Base-by-base conservation (phyloP, 2,329 filamentous ascomycete species). In the Claviceps pusilla region DNA sequence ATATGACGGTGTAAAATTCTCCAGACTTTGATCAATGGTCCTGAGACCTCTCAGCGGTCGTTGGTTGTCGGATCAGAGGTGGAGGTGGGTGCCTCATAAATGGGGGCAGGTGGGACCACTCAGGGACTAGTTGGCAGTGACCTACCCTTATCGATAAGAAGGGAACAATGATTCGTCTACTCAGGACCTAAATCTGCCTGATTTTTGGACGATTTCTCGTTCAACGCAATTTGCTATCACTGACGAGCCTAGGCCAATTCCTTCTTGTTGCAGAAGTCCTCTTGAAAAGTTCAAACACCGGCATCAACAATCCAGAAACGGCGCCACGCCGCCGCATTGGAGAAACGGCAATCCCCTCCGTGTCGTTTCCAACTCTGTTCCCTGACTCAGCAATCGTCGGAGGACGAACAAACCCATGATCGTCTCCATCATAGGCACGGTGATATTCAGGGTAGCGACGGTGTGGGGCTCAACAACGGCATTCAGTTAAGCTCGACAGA, bases 341-440 rank as follows among this genome's bases (percentile, higher is more conserved):
- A 75, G 58, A 53, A 74, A 79, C 0, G 76, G 76, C 57, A 81
- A 59, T 0, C 77, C 78, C 35, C 73, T 66, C 72, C 71, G 78
- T 0, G 59, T 54, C 0, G 72, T 76, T 1, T 76, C 77, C 0
- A 73, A 48, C 11, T 70, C 59, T 49, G 78, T 60, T 0, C 77
- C 78, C 1, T 63, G 58, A 41, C 70, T 67, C 43, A 80, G 70
- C 6, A 77, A 60, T 61, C 65, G 67, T 1, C 12, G 11, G 11
- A 39, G 10, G 37, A 39, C 37, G 37, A 39, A 39, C 56, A 79
- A 70, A 2, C 71, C 59, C n/a, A 77, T 74, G 11, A 73, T 45
- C 9, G 71, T 73, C 57, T 82, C 76, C 37, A 76, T 61, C 29
- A 79, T 68, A 2, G 72, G 69, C 10, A 82, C 67, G 4, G 76